These are phyloP conservation scores for Panus rudis DNA, from an alignment of 768 basidiomycete genomes.

Conservation along the genomic window DNA sequence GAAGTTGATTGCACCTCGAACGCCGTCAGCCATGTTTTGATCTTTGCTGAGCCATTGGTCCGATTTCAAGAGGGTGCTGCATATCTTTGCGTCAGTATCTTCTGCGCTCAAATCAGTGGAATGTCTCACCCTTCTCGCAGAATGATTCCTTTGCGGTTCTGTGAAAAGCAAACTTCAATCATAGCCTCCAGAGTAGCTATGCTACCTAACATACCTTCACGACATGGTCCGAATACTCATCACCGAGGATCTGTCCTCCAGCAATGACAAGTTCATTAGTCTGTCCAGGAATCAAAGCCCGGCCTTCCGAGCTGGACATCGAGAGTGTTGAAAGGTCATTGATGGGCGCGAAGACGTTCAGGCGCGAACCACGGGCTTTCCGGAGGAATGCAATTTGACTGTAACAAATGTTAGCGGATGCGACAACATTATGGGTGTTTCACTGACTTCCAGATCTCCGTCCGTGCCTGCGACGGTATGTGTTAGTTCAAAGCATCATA, in stretches of 20 bases:
- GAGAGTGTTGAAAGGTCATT: constrained; percentile 82
- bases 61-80: constrained; percentile 81
- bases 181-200: background rate
- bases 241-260: constrained; percentile 84
- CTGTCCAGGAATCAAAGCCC: constrained; percentile 56
- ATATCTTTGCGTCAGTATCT: background rate
- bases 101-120: constrained; percentile 2
- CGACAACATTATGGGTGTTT: background rate
- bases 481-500: background rate
- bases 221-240: constrained; percentile 94
- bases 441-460: constrained; percentile 90
- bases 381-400: constrained; percentile 87
- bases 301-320: constrained; percentile 51
- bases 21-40: constrained; percentile 52
- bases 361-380: constrained; percentile 68
- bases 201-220: constrained; percentile 54
- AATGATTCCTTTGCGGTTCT: constrained; percentile 93
- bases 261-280: constrained; percentile 68
- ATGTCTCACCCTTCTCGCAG: constrained; percentile 70
- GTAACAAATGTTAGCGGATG: constrained; percentile 1
- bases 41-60: constrained; percentile 85
- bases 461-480: constrained; percentile 43
- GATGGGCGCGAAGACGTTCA: constrained; percentile 89
- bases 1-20: constrained; percentile 95
- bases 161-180: constrained; percentile 1